Evolutionary conservation across 805 yeast genomes (phyloP).

Genomic region (Ogataea parapolymorpha): DNA sequence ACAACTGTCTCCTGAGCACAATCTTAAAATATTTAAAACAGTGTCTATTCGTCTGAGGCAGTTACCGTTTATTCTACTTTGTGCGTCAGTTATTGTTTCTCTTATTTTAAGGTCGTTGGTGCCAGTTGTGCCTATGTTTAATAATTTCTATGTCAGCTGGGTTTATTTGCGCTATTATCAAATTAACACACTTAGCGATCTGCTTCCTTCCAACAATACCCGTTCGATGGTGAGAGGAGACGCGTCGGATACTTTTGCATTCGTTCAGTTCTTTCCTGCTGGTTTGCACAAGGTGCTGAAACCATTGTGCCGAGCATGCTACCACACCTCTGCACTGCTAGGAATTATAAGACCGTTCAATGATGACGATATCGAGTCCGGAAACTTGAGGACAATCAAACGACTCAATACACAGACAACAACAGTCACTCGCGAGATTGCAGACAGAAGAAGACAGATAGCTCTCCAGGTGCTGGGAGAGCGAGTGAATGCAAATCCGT

Average conservation of each 20-base stretch:
- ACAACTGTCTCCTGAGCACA: slow-evolving; percentile 58
- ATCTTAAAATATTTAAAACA: slow-evolving; percentile 42
- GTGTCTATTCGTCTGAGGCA: slow-evolving; percentile 53
- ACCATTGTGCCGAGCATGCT: slow-evolving; percentile 46
- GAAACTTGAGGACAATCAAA: slow-evolving; percentile 68
- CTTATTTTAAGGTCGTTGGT: slow-evolving; percentile 33
- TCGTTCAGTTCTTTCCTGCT: slow-evolving; percentile 82
- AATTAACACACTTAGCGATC: slow-evolving; percentile 34
- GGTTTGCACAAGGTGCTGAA: slow-evolving; percentile 47
- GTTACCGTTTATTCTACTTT: slow-evolving; percentile 48
- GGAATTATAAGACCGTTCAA: slow-evolving; percentile 60
- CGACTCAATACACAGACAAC: slow-evolving; percentile 39
- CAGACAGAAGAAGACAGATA: slow-evolving; percentile 74
- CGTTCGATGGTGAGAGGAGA: slow-evolving; percentile 58
- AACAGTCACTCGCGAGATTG: slow-evolving; percentile 40
- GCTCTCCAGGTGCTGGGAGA: slow-evolving; percentile 75
- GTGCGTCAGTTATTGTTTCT: slow-evolving; percentile 30
- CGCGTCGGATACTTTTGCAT: slow-evolving; percentile 84
- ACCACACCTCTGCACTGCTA: slow-evolving; percentile 38
- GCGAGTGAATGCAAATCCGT: slow-evolving; percentile 17
- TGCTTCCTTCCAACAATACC: slow-evolving; percentile 26
- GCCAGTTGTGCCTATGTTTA: slow-evolving; percentile 54
- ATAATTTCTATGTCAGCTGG: slow-evolving; percentile 70
- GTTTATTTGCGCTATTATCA: slow-evolving; percentile 76
- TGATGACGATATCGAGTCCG: slow-evolving; percentile 65